A percentile compares a stretch with the other conserved stretches of the same genome.
Conservation (phyloP, 176 grass and related monocot genomes). For the Aegilops sharonensis region DNA sequence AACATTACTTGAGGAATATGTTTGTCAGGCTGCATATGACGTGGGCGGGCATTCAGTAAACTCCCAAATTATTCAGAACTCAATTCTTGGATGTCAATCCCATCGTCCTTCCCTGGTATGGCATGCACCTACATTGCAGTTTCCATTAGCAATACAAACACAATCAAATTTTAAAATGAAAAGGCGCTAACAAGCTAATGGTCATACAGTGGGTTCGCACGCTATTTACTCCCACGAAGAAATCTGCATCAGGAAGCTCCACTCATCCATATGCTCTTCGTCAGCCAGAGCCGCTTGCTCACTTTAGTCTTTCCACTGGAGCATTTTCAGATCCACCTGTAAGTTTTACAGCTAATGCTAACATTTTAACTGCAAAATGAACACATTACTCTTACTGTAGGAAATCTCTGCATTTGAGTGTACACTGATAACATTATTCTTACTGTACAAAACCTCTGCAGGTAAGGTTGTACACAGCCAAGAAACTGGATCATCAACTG, state of each 20-base stretch:
- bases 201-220: slow-evolving; percentile 57
- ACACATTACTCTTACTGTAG: background rate
- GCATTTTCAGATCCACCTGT: slow-evolving; percentile 91
- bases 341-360: slow-evolving; percentile 20
- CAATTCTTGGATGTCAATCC: slow-evolving; percentile 90
- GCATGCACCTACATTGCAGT: slow-evolving; percentile 3
- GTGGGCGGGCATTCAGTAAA: slow-evolving; percentile 90
- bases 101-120: slow-evolving; percentile 82
- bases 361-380: slow-evolving; percentile 13
- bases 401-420: slow-evolving; percentile 19
- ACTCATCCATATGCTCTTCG: slow-evolving; percentile 63
- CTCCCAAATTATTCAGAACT: slow-evolving; percentile 74
- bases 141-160: slow-evolving; percentile 1
- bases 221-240: slow-evolving; percentile 54
- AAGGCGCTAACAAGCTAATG: slow-evolving; percentile 21
- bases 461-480: slow-evolving; percentile 86
- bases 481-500: slow-evolving; percentile 65
- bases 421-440: background rate
- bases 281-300: slow-evolving; percentile 62
- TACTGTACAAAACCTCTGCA: slow-evolving; percentile 39
- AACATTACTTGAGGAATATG: slow-evolving; percentile 17
- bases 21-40: slow-evolving; percentile 88
- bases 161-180: background rate
- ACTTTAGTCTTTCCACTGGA: slow-evolving; percentile 94
- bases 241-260: slow-evolving; percentile 43